Base-by-base conservation (phyloP, 2,329 filamentous ascomycete species). In the Rugonectria rugulosa region DNA sequence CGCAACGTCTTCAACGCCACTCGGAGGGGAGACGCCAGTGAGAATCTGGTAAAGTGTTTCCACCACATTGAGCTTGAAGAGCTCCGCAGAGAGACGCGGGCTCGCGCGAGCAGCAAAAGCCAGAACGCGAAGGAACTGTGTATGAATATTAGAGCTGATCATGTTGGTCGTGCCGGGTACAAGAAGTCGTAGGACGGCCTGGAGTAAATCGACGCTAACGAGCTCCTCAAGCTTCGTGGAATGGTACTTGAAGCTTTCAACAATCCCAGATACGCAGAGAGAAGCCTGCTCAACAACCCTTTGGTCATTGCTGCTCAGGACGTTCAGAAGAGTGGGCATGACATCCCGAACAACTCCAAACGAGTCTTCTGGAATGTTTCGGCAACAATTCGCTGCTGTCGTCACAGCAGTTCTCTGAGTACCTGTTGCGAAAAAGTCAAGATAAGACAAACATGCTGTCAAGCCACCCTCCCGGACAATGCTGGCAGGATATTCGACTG, bases 41-140 rank as follows among this genome's bases (percentile, higher is more conserved):
- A 99, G 77, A 36, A 99, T 98, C 73, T 99, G 95, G 70, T 98
- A 99, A 2, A 99, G 80, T 0, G 95, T 99, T 74, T 98, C 95
- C 21, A 99, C 95, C 49, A 99, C 90, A 65, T 97, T 94, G 83
- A 98, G 91, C 75, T 94, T 96, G 73, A 99, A 88, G 11, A 99
- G 82, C 67, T 97, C 94, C 2, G 91, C 89, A 4, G 95, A 96
- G 19, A 97, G 80, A 12, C 84, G 84, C 15, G 95, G 92, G 70
- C 95, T 98, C 3, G 92, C 91, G 63, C 91, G 90, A 34, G 94
- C 92, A 4, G 91, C 93, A 64, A 96, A 96, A 5, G 93, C 91
- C 51, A 99, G 79, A 6, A 98, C 92, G 27, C 94, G 88, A 19
- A 99, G 82, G 70, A 99, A 98, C 69, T 97, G 92, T 0, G 96